Conservation (phyloP, 495 filamentous ascomycete genomes). For the Thermothielavioides terrestris region DNA sequence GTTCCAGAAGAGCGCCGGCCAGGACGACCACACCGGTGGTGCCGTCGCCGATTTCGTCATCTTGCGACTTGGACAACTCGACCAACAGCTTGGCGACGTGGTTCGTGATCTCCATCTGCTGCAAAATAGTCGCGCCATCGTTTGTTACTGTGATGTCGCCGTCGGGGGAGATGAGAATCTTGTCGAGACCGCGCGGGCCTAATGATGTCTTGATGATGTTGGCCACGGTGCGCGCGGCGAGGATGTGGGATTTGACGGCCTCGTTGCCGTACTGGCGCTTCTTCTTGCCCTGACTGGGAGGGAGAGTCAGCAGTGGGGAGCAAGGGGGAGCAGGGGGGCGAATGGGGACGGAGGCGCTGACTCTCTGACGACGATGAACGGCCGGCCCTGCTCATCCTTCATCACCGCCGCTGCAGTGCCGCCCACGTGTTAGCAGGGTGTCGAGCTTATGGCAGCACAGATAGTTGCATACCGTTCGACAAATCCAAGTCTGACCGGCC, state of each 20-base stretch:
- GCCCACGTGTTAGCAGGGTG: conserved; percentile 6
- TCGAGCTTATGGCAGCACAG: neutral
- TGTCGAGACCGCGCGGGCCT: conserved; percentile 93
- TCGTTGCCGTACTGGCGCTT: conserved; percentile 94
- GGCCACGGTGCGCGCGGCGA: conserved; percentile 89
- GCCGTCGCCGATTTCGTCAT: conserved; percentile 97
- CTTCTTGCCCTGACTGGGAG: conserved; percentile 85
- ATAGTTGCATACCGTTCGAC: conserved; percentile 37
- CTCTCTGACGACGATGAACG: conserved; percentile 98
- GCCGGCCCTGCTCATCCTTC: conserved; percentile 89
- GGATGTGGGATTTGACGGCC: conserved; percentile 94
- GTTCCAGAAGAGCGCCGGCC: conserved; percentile 88
- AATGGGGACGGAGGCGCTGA: conserved; percentile 41
- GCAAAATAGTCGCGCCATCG: conserved; percentile 93
- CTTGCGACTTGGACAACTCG: conserved; percentile 97
- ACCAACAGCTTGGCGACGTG: conserved; percentile 95
- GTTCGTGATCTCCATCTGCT: conserved; percentile 99
- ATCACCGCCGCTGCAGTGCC: conserved; percentile 40
- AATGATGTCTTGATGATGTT: conserved; percentile 97
- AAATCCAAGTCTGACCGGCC: conserved; percentile 38
- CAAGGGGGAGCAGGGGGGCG: conserved; percentile 1
- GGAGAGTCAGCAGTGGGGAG: conserved; percentile 13
- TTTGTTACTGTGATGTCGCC: conserved; percentile 99
- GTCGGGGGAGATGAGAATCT: conserved; percentile 97
- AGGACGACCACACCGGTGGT: conserved; percentile 97